Evolutionary conservation across 2,329 filamentous ascomycete species (phyloP).

Genomic region (Cytospora piceae): DNA sequence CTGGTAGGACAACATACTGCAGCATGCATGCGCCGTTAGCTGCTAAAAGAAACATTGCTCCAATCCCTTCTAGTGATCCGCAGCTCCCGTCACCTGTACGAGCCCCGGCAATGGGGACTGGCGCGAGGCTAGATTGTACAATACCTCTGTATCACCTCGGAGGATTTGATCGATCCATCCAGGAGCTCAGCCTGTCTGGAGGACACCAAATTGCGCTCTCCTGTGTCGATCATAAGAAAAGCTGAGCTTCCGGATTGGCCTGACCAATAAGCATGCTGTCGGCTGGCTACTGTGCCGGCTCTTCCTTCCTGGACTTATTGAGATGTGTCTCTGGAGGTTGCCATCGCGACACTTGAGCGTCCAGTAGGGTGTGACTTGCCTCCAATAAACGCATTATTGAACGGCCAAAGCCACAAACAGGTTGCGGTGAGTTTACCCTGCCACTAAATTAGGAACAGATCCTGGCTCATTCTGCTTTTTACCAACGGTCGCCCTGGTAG

Average conservation of each 20-base stretch:
- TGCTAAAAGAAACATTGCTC: conserved; percentile 18
- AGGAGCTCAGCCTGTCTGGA: not conserved
- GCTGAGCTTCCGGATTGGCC: not conserved
- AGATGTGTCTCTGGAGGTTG: conserved; percentile 15
- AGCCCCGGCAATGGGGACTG: conserved; percentile 18
- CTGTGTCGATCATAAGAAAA: not conserved
- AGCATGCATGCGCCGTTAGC: conserved; percentile 20
- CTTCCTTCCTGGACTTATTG: conserved; percentile 11
- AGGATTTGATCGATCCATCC: not conserved
- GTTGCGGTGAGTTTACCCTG: conserved; percentile 6
- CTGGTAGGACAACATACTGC: conserved; percentile 21
- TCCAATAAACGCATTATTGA: not conserved
- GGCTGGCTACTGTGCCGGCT: conserved; percentile 11
- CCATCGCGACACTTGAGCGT: not conserved
- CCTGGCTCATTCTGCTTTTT: conserved; percentile 8
- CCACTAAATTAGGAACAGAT: conserved; percentile 2
- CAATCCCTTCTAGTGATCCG: conserved; percentile 12
- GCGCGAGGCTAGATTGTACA: conserved; percentile 16
- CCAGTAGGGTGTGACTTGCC: conserved; percentile 7
- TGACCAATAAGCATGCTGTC: conserved; percentile 7
- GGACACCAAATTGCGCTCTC: not conserved
- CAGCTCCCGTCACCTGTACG: conserved; percentile 20
- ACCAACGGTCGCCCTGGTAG: not conserved
- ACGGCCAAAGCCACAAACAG: conserved; percentile 11
- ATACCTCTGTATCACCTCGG: conserved; percentile 19